Base-by-base conservation (phyloP, 192 early-diverging fungal species). In the Oehlia diaphana region DNA sequence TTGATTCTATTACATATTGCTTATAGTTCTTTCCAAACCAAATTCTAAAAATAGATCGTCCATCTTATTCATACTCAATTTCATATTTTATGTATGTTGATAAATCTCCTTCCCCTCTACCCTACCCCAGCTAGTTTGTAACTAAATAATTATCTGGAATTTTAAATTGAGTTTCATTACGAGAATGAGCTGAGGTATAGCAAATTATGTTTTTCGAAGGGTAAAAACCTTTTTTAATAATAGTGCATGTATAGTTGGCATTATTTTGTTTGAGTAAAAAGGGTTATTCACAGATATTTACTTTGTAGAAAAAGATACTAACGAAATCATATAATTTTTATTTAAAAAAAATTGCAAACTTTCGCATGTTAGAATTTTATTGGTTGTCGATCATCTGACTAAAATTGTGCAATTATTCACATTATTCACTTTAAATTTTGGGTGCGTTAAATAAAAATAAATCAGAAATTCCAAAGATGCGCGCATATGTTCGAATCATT, bases 181-280 rank as follows among this genome's bases (percentile, higher is more conserved):
- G 10, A 66, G 64, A 66, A 28, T 1, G 23, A 5, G 28, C 10
- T 26, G 10, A 66, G 26, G 23, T 66, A 66, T 66, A 66, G 3
- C 26, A 13, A 66, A 66, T 19, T 66, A 66, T 28, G 26, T 66
- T 10, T 26, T 31, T 66, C 33, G 28, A 12, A 66, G 23, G 64
- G 28, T 66, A 66, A 31, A 66, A 66, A 10, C 64, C 64, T 26
- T 66, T 31, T 66, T 66, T 66, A 9, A 66, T 7, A 66, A 66
- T 66, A 0, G 64, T 66, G 26, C 33, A 66, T 8, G 9, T 66
- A 66, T 66, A 66, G 33, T 3, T 28, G 28, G 64, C 35, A 66
- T 66, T 66, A 26, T 66, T 66, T 66, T 66, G 64, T 26, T 66
- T 66, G 28, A 35, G 23, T 62, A 42, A 42, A 42, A 42, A 4